A percentile compares a stretch with the other conserved stretches of the same genome.
Conservation (phyloP, 1,284 basidiomycete species). For the Anthracocystis setariae region DNA sequence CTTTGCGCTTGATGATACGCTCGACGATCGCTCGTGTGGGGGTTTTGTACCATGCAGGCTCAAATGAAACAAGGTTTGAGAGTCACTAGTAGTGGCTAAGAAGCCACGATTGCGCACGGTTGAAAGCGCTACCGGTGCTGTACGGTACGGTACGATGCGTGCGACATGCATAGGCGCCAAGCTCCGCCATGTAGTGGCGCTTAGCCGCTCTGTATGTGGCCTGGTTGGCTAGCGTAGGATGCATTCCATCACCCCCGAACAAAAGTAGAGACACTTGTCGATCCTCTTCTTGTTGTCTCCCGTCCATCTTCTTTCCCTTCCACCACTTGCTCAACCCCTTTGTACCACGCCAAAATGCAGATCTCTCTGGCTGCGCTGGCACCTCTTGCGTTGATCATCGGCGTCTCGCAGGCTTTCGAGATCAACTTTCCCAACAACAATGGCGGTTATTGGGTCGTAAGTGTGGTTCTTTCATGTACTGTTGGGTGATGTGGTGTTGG, state of each 20-base stretch:
- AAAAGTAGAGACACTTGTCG: background rate
- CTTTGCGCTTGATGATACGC: no score
- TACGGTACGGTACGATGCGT: no score
- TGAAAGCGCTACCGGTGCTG: no score
- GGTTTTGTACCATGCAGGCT: no score
- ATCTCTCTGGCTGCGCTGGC: constrained; percentile 16
- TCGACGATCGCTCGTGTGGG: no score
- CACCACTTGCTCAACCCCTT: constrained; percentile 3
- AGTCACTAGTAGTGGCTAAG: no score
- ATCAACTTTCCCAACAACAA: constrained; percentile 52
- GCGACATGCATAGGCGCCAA: background rate
- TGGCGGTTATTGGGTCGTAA: constrained; percentile 53
- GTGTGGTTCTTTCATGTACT: constrained; percentile 33
- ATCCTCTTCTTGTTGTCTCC: background rate
- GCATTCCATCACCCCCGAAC: background rate
- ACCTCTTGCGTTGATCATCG: constrained; percentile 26
- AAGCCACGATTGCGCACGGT: no score
- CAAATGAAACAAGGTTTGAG: no score
- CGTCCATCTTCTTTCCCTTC: background rate
- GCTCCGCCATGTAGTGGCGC: background rate
- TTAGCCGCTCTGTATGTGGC: background rate
- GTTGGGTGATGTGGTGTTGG: background rate
- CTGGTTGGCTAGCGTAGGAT: background rate
- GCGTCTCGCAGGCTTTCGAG: constrained; percentile 45
- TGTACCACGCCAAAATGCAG: constrained; percentile 29